Base-by-base conservation (phyloP, 2,329 filamentous ascomycete genomes). In the Pseudofabraea citricarpa region DNA sequence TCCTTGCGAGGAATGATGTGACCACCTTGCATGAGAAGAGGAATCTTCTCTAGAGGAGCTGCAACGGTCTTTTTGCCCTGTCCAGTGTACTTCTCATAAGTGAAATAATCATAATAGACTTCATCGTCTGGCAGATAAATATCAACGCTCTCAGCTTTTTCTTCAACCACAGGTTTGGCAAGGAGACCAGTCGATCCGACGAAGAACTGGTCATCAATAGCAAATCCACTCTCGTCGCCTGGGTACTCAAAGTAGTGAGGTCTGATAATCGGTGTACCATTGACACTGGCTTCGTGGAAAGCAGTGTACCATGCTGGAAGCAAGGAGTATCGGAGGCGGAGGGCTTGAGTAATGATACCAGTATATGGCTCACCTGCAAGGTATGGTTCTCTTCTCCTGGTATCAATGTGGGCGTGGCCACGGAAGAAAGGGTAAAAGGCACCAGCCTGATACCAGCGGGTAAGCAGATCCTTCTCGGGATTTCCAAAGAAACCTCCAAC, bases 341-440 rank as follows among this genome's bases (percentile, higher is more conserved):
- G 73, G 2, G 93, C 90, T 48, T 91, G 81, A 0, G 89, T 88
- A 58, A 95, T 87, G 62, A 96, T 94, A 41, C 77, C 75, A 3
- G 82, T 87, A 67, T 95, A 90, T 1, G 90, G 90, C 48, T 93
- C 86, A 9, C 87, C 85, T 9, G 83, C 74, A 45, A 97, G 73
- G 62, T 97, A 98, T 3, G 93, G 93, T 68, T 98, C 93, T 41
- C 93, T 85, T 20, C 93, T 85, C 36, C 93, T 88, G 29, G 93
- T 87, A 60, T 98, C 93, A 48, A 97, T 97, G 65, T 98, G 93
- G 6, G 93, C 93, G 62, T 98, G 93, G 2, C 82, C 93, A 49
- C 93, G 87, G 85, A 97, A 95, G 73, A 97, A 98, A 6, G 93
- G 93, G 64, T 97, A 97, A 73, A 95, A 98, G 44, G 88, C 87